Evolutionary conservation across 208 protist genomes (phyloP).

Genomic region (Sergeia podlipaevii): DNA sequence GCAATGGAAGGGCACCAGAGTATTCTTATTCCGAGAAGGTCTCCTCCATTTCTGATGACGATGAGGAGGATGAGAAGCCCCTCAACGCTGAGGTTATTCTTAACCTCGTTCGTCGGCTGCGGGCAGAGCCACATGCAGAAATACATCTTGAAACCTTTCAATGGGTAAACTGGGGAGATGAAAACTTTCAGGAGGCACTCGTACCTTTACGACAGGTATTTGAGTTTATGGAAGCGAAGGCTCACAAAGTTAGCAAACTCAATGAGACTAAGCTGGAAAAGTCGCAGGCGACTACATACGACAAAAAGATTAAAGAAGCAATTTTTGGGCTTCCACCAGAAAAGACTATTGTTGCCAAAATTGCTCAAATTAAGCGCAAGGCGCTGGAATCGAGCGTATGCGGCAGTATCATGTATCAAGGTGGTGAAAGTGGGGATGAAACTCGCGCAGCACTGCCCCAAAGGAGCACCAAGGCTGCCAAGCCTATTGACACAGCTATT

Average conservation of each 20-base stretch:
- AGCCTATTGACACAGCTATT: too few relatives aligned
- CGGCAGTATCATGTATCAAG: too few relatives aligned
- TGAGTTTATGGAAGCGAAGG: constrained; percentile 58
- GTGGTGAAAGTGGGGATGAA: too few relatives aligned
- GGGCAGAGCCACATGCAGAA: constrained; percentile 13
- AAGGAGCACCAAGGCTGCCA: too few relatives aligned
- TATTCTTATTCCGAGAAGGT: too few relatives aligned
- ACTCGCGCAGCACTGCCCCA: too few relatives aligned
- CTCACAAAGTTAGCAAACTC: constrained; percentile 20
- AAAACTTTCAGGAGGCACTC: constrained; percentile 36
- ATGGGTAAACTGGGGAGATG: constrained; percentile 46
- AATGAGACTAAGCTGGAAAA: constrained; percentile 8
- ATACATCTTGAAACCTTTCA: constrained; percentile 32
- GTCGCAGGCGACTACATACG: background rate
- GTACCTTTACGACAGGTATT: constrained; percentile 31
- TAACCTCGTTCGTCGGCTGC: constrained; percentile 29
- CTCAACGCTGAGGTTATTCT: constrained; percentile 52
- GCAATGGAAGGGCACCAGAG: too few relatives aligned
- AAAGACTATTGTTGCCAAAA: constrained; percentile 24
- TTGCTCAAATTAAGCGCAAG: background rate
- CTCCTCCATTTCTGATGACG: constrained; percentile 15
- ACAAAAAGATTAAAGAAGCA: constrained; percentile 34
- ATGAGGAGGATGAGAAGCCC: constrained; percentile 28
- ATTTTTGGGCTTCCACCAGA: constrained; percentile 34
- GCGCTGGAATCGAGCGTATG: too few relatives aligned